Conservation (phyloP, 495 filamentous ascomycete genomes). For the Neurospora sp. region DNA sequence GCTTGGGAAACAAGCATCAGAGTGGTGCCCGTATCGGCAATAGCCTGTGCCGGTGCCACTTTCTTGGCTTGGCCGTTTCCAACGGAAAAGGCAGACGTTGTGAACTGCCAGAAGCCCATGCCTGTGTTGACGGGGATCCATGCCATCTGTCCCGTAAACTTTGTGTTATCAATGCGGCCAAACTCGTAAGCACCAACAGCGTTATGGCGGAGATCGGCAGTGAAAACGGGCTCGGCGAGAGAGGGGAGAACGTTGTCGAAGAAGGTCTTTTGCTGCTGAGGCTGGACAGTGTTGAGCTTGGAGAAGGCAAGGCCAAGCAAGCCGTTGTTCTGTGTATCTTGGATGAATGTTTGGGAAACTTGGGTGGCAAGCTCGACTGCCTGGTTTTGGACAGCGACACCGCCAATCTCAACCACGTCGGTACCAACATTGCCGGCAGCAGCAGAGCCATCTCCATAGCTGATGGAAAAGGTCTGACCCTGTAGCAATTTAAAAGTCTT, state of each 20-base stretch:
- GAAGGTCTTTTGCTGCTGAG: conserved; percentile 62
- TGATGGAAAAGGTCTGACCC: conserved; percentile 49
- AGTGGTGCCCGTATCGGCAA: conserved; percentile 67
- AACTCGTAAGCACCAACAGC: conserved; percentile 66
- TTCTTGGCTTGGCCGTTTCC: conserved; percentile 29
- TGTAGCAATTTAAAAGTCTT: conserved; percentile 36
- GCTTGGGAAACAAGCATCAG: conserved; percentile 58
- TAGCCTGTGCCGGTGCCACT: conserved; percentile 40
- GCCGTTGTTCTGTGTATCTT: conserved; percentile 55
- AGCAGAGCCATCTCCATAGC: conserved; percentile 64
- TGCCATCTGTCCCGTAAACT: conserved; percentile 53
- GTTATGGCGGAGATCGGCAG: conserved; percentile 54
- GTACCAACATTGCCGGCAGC: conserved; percentile 58
- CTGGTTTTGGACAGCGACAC: conserved; percentile 55
- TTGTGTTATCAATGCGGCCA: conserved; percentile 54
- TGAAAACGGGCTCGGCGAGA: conserved; percentile 62
- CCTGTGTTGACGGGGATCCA: conserved; percentile 55
- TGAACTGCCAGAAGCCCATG: conserved; percentile 69
- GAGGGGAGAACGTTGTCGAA: conserved; percentile 62
- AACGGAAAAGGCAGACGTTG: conserved; percentile 48
- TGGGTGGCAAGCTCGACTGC: conserved; percentile 59
- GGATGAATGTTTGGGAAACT: conserved; percentile 54
- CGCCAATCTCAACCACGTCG: conserved; percentile 66
- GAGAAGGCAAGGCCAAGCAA: conserved; percentile 71
- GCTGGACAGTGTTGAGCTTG: conserved; percentile 61